phyloP scores from a whole-genome alignment of 192 early-diverging fungal species.

The Podila horticola region DNA sequence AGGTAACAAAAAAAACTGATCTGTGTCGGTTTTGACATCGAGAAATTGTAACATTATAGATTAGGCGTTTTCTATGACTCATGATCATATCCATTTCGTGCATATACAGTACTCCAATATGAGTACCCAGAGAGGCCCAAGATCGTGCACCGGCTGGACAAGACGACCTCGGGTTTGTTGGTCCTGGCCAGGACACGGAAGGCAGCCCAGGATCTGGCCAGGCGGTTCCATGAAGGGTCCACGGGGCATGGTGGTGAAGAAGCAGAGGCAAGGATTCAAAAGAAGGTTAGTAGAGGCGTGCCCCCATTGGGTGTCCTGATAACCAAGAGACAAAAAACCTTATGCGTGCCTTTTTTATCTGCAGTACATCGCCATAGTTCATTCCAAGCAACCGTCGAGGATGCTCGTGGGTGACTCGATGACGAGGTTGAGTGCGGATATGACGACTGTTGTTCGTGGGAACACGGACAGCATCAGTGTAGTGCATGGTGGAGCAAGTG shows the following conservation, averaged over 20 bases:
- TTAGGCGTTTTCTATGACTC: too few species aligned
- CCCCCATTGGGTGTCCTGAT: neutral
- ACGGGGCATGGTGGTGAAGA: neutral
- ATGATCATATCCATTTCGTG: neutral
- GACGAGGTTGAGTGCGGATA: conserved; percentile 2
- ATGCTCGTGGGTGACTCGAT: neutral
- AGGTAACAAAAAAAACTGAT: neutral
- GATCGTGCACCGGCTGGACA: conserved; percentile 31
- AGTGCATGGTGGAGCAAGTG: too few species aligned
- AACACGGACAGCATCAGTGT: conserved; percentile 4
- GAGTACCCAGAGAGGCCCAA: conserved; percentile 17
- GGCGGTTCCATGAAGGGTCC: conserved; percentile 18
- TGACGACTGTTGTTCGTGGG: neutral
- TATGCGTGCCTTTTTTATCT: too few species aligned
- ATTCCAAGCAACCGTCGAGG: neutral
- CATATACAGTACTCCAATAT: conserved; percentile 13
- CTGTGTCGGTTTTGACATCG: too few species aligned
- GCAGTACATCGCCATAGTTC: conserved; percentile 31
- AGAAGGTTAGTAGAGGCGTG: conserved; percentile 18
- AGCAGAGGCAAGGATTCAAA: conserved; percentile 2
- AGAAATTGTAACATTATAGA: too few species aligned
- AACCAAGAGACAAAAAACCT: neutral
- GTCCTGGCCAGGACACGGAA: conserved; percentile 37
- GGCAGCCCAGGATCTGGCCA: conserved; percentile 27
- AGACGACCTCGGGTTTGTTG: conserved; percentile 25